Evolutionary conservation across 2,329 filamentous ascomycete genomes (phyloP).

Genomic region (Fusarium odoratissimum): DNA sequence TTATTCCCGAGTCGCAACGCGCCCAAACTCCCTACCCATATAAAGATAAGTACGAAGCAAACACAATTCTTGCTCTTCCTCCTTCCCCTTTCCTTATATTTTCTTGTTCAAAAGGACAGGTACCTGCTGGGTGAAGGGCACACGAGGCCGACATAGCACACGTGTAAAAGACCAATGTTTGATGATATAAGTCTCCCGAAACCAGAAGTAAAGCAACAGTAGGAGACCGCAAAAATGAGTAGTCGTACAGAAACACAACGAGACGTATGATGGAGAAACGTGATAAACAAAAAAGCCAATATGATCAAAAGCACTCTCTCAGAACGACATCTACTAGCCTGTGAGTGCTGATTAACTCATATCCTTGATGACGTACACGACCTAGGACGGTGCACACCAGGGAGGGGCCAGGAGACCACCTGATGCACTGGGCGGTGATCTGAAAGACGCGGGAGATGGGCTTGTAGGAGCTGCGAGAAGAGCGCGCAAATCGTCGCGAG

Average conservation of each 20-base stretch:
- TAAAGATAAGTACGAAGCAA: conserved; percentile 38
- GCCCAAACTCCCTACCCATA: conserved; percentile 43
- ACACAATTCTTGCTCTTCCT: conserved; percentile 24
- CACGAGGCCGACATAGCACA: not conserved
- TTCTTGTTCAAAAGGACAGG: conserved; percentile 7
- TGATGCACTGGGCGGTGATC: conserved; percentile 10
- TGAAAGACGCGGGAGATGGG: conserved; percentile 19
- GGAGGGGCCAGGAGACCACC: not conserved
- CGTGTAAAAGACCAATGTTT: conserved; percentile 2
- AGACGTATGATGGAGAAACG: conserved; percentile 10
- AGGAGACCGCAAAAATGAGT: conserved; percentile 21
- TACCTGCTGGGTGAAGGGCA: not conserved
- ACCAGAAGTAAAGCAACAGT: conserved; percentile 13
- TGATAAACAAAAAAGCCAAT: conserved; percentile 25
- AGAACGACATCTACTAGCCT: not conserved
- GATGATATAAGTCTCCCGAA: conserved; percentile 15
- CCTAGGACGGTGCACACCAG: not conserved
- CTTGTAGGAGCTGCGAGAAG: conserved; percentile 28
- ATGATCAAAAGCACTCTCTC: conserved; percentile 22
- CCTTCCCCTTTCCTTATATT: conserved; percentile 12
- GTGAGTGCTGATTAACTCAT: not conserved
- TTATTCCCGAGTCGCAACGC: conserved; percentile 29
- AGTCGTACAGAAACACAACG: conserved; percentile 38
- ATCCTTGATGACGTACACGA: not conserved
- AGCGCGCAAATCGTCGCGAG: conserved; percentile 44